Evolutionary conservation across 805 yeast species (phyloP), one percentile per base, ranked within the genome.

Genomic region (Myxozyma kluyveri): DNA sequence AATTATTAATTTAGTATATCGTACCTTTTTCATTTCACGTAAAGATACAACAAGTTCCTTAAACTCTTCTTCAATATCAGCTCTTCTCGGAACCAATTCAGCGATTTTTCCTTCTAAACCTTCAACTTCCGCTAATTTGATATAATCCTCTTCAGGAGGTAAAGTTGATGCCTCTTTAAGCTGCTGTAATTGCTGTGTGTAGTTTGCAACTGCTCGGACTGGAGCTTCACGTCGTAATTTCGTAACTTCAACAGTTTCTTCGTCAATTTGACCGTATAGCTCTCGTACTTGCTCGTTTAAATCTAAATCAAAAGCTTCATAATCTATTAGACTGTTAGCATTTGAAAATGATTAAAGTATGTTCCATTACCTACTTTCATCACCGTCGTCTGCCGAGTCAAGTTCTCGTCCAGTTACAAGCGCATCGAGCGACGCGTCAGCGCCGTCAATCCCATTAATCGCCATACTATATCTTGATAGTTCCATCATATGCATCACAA

Each of bases 261-360:
- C 42, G 59, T 72, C 52, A 61, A 72, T 27, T 64, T 68, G 50
- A 60, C 68, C 47, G 62, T 67, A 51, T 50, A 66, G 26, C 49
- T 76, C 72, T 41, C 90, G 72, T 31, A 86, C 75, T 51, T 73
- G 64, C 52, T 78, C 82, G 66, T 84, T 83, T 52, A 84, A 66
- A 12, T 76, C 81, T 33, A 78, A 67, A 62, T 86, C 89, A 65
- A 84, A 85, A 0, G 89, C 87, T 63, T 83, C 93, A 5, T 79
- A 74, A 53, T 76, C 76, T 47, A 60, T 1, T n/a, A n/a, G 2
- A 10, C 14, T 3, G 18, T n/a, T 29, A 29, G 33, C 14, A 29
- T 29, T 29, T 29, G 33, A 29, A 14, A 29, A 9, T 14, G 9
- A 14, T 29, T 29, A 9, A 9, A 9, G 9, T 14, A 29, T 9